These are phyloP conservation scores for Radiomyces spectabilis DNA, from an alignment of 192 early-diverging fungal species.

Conservation along the genomic window DNA sequence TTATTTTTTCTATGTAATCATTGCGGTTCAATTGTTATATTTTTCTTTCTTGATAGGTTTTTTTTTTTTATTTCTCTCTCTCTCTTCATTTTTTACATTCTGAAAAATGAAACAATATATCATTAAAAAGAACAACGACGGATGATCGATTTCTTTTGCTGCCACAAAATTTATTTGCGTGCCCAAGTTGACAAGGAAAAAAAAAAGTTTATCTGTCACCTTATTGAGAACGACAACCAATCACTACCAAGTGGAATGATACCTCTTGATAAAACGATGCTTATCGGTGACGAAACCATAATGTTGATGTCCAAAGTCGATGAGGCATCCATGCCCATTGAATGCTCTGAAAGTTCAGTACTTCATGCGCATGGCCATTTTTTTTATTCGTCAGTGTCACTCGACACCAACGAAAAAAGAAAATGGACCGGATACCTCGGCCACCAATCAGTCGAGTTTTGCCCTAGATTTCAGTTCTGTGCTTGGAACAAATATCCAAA, in stretches of 20 bases:
- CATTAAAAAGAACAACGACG: not conserved
- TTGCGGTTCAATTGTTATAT: not conserved
- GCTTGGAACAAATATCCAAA: too few species aligned
- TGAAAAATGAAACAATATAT: not conserved
- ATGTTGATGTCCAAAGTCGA: too few species aligned
- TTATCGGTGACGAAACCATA: too few species aligned
- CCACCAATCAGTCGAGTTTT: too few species aligned
- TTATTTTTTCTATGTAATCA: not conserved
- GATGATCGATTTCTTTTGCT: not conserved
- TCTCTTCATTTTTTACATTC: not conserved
- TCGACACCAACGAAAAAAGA: too few species aligned
- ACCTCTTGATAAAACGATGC: too few species aligned
- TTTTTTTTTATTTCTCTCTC: not conserved
- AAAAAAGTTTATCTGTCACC: not conserved
- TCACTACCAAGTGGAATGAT: slow-evolving; percentile 1
- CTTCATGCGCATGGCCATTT: too few species aligned
- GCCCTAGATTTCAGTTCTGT: too few species aligned
- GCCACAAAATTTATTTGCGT: not conserved
- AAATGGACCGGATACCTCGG: too few species aligned
- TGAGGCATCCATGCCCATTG: too few species aligned
- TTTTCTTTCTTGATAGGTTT: not conserved
- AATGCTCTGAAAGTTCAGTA: too few species aligned
- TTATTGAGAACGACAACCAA: not conserved
- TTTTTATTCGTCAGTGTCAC: too few species aligned
- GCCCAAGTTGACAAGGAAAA: not conserved